Evolutionary conservation across 2,329 filamentous ascomycete species (phyloP), one percentile per base, ranked within the genome.

Genomic region (Fusarium sp.): DNA sequence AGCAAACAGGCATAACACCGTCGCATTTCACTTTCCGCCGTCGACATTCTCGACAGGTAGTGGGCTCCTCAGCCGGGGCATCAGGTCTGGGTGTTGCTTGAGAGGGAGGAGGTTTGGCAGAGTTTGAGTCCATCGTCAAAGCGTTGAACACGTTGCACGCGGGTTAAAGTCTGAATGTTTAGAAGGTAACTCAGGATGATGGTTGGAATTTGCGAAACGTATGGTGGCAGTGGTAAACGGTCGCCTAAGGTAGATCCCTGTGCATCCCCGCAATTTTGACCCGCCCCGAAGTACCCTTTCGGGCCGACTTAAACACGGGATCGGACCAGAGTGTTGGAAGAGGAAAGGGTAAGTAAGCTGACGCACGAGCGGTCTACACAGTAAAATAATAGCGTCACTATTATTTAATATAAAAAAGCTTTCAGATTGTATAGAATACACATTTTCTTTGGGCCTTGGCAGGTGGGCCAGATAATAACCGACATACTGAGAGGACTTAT

Each of bases 1-100:
- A 47, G 46, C 63, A 66, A 15, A 66, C 63, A 15, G 63, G 63
- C 62, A 66, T 66, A 43, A 51, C 62, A 46, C 63, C 63, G 27
- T 66, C 63, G 57, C 63, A 66, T 49, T 66, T 66, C 25, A 66
- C 56, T 49, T 62, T 66, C 15, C 63, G 63, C 0, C 63, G 62
- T n/a, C 62, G 62, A 25, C 63, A 66, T 66, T 66, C 63, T 45
- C 63, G 63, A 29, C 63, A 66, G 13, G 63, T 48, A 9, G 63
- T 62, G 4, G 63, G 51, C 35, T 66, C 63, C 36, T 66, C 63
- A 27, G 63, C 31, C 21, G 56, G 21, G 5, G 57, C 25, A 23
- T 51, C 58, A 25, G 20, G 52, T n/a, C 50, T 57, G 5, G 58
- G 49, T 11, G 47, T 21, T 20, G 33, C 47, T 51, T 63, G 60